Evolutionary conservation across 441 rosid genomes (phyloP).

Genomic region (Brassica balearica): DNA sequence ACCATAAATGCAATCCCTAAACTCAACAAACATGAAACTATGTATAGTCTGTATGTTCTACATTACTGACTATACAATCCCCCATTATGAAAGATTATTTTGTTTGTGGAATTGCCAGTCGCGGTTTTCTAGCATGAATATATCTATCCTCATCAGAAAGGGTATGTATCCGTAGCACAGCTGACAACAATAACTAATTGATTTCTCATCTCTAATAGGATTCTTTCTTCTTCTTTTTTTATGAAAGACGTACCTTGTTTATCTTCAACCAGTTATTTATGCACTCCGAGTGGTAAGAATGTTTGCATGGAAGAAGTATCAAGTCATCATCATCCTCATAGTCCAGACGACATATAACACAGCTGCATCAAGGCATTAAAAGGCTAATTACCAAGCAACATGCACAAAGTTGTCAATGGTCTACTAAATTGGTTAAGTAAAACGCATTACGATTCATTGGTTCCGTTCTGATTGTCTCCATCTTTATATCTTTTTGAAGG

Average conservation of each 20-base stretch:
- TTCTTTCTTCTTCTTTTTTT: neutral
- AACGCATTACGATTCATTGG: conserved; percentile 78
- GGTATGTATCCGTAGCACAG: neutral
- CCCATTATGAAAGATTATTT: neutral
- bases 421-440: conserved; percentile 16
- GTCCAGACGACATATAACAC: conserved; percentile 92
- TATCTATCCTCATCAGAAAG: conserved; percentile 4
- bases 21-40: conserved; percentile 3
- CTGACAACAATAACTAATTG: neutral
- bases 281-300: conserved; percentile 93
- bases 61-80: neutral
- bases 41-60: neutral
- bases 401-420: conserved; percentile 12
- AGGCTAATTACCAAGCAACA: conserved; percentile 12
- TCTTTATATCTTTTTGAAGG: conserved; percentile 72
- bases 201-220: conserved; percentile 2
- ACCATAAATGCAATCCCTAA: conserved; percentile 13
- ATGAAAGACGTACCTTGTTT: conserved; percentile 65
- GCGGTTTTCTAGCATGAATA: neutral
- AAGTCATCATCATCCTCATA: conserved; percentile 85
- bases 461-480: conserved; percentile 81
- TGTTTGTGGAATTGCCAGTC: neutral
- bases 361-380: conserved; percentile 58
- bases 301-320: conserved; percentile 91
- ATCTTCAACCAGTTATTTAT: conserved; percentile 94